Percentiles rank a stretch among this genome's conserved stretches.
Conservation (phyloP, 148 eudicot genomes). For the Salicornia ramosissima region DNA sequence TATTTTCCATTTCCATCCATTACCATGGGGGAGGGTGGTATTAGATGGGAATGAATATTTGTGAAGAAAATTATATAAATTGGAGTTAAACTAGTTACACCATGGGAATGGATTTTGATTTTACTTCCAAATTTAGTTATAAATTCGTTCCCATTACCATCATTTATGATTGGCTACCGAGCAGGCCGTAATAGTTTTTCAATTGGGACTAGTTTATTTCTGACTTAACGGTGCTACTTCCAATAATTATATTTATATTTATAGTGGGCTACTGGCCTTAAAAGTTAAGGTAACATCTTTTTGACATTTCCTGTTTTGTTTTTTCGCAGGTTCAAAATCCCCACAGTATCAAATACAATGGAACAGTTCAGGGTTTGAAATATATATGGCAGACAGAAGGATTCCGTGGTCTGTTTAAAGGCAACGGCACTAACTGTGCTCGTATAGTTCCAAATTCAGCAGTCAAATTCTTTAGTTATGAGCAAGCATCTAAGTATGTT, state of each 20-base stretch:
- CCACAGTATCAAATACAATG: constrained; percentile 72
- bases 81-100: no score
- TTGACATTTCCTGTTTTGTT: constrained; percentile 10
- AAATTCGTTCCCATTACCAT: no score
- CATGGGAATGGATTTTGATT: no score
- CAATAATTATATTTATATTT: neutral
- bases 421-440: constrained; percentile 93
- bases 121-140: no score
- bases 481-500: constrained; percentile 84
- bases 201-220: neutral
- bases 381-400: constrained; percentile 94
- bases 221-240: neutral
- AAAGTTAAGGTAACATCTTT: neutral
- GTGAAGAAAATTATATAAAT: no score
- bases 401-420: constrained; percentile 80
- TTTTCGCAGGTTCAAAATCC: constrained; percentile 82
- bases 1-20: no score
- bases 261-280: neutral
- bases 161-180: no score
- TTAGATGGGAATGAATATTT: no score
- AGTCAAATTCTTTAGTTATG: constrained; percentile 89
- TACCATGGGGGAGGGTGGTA: no score
- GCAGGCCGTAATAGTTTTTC: neutral
- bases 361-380: constrained; percentile 82
- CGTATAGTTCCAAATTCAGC: constrained; percentile 96